These are phyloP conservation scores for Cyberlindnera bimundalis DNA, from an alignment of 805 yeast species.

Conservation along the genomic window DNA sequence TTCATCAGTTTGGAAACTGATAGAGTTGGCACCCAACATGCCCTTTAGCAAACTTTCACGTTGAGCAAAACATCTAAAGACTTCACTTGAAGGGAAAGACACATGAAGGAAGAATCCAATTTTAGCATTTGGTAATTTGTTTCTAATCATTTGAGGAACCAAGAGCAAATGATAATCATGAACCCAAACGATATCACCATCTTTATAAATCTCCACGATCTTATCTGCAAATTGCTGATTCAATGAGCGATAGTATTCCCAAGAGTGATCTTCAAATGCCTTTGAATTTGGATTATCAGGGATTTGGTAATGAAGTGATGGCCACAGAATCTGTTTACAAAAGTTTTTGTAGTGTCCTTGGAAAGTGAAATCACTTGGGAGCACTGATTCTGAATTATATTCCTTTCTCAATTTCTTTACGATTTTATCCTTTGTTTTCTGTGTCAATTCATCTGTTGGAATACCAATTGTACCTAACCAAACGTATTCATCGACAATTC, in stretches of 20 bases:
- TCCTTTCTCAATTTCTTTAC: constrained; percentile 41
- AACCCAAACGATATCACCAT: constrained; percentile 83
- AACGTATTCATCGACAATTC: constrained; percentile 35
- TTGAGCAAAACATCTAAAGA: constrained; percentile 90
- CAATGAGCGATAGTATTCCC: constrained; percentile 75
- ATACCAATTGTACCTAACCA: constrained; percentile 95
- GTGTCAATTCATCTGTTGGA: constrained; percentile 81
- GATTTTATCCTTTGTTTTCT: constrained; percentile 51
- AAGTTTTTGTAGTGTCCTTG: constrained; percentile 89
- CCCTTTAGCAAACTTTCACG: constrained; percentile 75
- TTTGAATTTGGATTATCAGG: constrained; percentile 94
- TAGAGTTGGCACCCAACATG: constrained; percentile 81
- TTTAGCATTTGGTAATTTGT: constrained; percentile 71
- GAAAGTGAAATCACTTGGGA: constrained; percentile 73
- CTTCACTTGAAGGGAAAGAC: constrained; percentile 94
- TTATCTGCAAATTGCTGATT: constrained; percentile 80
- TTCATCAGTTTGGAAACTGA: constrained; percentile 89
- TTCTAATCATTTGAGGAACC: constrained; percentile 81
- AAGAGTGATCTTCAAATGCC: constrained; percentile 93
- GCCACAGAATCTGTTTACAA: constrained; percentile 96
- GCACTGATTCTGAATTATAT: constrained; percentile 61
- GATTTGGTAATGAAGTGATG: constrained; percentile 88
- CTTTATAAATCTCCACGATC: constrained; percentile 61
- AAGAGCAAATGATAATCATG: constrained; percentile 91
- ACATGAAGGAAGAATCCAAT: constrained; percentile 92